phyloP scores from a whole-genome alignment of 2,329 filamentous ascomycete genomes.

The Trichoderma citrinoviride region DNA sequence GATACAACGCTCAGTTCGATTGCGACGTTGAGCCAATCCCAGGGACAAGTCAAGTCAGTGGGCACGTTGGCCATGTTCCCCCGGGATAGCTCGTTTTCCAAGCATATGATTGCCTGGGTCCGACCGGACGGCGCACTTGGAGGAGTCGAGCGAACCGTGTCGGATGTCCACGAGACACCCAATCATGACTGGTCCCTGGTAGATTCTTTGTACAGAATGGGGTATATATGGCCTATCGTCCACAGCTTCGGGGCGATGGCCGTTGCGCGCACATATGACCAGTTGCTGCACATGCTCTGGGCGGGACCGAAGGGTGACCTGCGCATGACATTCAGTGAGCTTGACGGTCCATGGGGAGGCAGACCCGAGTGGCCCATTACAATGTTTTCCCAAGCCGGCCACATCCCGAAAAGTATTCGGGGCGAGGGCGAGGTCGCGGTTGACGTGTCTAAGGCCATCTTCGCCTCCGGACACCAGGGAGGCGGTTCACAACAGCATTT shows the following conservation, averaged over 20 bases:
- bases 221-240: not conserved
- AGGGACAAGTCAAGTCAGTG: not conserved
- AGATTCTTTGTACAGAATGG: not conserved
- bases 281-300: not conserved
- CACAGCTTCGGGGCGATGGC: not conserved
- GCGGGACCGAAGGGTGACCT: not conserved
- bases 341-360: not conserved
- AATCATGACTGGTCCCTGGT: not conserved
- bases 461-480: not conserved
- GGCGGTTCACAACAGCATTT: not conserved
- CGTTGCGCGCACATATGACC: not conserved
- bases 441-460: not conserved
- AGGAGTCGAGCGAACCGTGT: not conserved
- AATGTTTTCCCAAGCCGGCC: too few species aligned
- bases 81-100: not conserved
- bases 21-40: not conserved
- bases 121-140: not conserved
- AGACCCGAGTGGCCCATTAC: not conserved
- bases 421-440: not conserved
- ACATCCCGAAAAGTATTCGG: not conserved
- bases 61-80: not conserved
- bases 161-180: not conserved
- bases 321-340: not conserved
- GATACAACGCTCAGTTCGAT: not conserved
- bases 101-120: not conserved